phyloP scores from a whole-genome alignment of 2,329 filamentous ascomycete species.

The Botrytis paeoniae region DNA sequence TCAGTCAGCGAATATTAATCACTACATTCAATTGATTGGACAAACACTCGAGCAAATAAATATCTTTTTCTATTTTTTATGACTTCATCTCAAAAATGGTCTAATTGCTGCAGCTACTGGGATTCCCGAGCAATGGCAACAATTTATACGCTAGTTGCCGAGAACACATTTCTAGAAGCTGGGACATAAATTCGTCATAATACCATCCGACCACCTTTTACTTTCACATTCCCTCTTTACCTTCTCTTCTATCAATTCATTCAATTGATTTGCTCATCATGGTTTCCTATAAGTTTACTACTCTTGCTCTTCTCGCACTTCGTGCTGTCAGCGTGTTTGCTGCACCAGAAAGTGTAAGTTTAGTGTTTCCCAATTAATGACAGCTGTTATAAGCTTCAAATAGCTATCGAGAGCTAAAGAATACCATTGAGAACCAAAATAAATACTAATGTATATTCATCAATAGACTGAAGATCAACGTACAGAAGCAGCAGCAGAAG shows the following conservation, averaged over 20 bases:
- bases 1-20: not conserved
- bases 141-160: constrained; percentile 18
- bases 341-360: constrained; percentile 54
- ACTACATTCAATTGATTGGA: not conserved
- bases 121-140: not conserved
- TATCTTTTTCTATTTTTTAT: not conserved
- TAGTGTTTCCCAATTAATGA: constrained; percentile 3
- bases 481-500: constrained; percentile 29
- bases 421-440: not conserved
- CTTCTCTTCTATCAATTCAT: constrained; percentile 4
- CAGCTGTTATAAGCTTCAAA: constrained; percentile 10
- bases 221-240: not conserved
- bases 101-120: not conserved
- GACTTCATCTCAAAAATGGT: not conserved
- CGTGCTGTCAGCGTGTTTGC: constrained; percentile 64
- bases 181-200: constrained; percentile 11
- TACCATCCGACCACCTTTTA: constrained; percentile 9
- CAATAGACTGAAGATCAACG: constrained; percentile 21
- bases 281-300: constrained; percentile 70
- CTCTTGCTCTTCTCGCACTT: constrained; percentile 69
- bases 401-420: constrained; percentile 17
- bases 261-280: constrained; percentile 48
- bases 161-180: constrained; percentile 21
- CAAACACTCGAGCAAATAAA: not conserved
- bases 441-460: constrained; percentile 8